phyloP scores from a whole-genome alignment of 345 rosid genomes.

The Rhodamnia rubescens region DNA sequence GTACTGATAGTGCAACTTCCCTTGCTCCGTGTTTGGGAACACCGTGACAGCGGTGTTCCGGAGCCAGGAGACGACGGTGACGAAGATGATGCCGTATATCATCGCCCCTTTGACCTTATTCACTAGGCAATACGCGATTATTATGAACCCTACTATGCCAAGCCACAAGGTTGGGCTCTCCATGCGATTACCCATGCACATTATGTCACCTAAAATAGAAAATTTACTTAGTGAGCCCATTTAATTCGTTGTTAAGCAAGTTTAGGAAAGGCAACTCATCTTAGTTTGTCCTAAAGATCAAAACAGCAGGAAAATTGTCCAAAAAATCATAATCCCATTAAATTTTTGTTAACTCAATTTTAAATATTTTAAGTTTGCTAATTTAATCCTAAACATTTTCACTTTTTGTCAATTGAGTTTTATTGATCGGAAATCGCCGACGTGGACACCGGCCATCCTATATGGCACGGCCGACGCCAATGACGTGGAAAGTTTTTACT shows the following conservation, averaged over 20 bases:
- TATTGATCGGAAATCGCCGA: no score
- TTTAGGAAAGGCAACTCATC: neutral
- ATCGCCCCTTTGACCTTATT: slow-evolving; percentile 71
- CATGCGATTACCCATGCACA: slow-evolving; percentile 53
- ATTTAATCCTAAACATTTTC: no score
- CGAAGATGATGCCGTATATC: slow-evolving; percentile 74
- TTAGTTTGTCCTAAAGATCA: neutral
- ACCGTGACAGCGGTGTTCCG: slow-evolving; percentile 59
- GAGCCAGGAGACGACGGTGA: slow-evolving; percentile 79
- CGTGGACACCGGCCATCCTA: accelerated
- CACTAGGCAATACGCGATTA: slow-evolving; percentile 65
- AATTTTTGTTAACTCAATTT: no score
- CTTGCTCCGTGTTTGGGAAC: slow-evolving; percentile 46
- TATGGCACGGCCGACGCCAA: accelerated
- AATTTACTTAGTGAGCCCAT: neutral
- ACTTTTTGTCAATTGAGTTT: no score
- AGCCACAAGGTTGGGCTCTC: slow-evolving; percentile 75
- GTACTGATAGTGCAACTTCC: slow-evolving; percentile 46
- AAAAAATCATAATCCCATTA: no score
- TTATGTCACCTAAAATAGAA: slow-evolving; percentile 37
- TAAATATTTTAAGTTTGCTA: no score
- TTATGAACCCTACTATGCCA: slow-evolving; percentile 66
- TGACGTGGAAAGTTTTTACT: no score
- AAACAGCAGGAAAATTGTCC: no score
- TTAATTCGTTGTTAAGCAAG: neutral